phyloP scores from a whole-genome alignment of 2,329 filamentous ascomycete species.

The Aspergillus hortae region DNA sequence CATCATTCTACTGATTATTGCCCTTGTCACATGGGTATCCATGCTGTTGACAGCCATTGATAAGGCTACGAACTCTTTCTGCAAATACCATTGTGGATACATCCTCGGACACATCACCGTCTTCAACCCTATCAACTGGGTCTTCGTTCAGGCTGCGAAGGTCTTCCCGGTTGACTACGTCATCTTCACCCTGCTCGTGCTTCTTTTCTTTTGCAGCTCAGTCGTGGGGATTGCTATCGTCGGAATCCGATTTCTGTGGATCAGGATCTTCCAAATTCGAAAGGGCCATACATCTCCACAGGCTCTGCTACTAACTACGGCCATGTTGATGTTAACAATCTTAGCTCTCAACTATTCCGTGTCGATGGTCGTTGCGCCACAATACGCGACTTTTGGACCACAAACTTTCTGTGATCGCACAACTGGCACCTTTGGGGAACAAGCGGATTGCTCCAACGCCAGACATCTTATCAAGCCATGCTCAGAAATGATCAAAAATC shows the following conservation, averaged over 20 bases:
- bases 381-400: slow-evolving; percentile 90
- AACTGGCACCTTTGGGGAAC: slow-evolving; percentile 58
- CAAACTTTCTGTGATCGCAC: slow-evolving; percentile 87
- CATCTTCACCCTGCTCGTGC: slow-evolving; percentile 76
- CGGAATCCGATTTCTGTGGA: slow-evolving; percentile 94
- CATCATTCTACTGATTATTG: slow-evolving; percentile 68
- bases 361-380: slow-evolving; percentile 89
- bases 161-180: slow-evolving; percentile 91
- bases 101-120: slow-evolving; percentile 83
- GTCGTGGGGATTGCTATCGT: slow-evolving; percentile 81
- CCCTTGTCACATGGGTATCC: slow-evolving; percentile 76
- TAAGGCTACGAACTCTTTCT: slow-evolving; percentile 93
- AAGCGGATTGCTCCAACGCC: slow-evolving; percentile 68
- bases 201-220: slow-evolving; percentile 85
- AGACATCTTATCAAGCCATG: slow-evolving; percentile 74
- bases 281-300: slow-evolving; percentile 87
- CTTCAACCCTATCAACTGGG: slow-evolving; percentile 92
- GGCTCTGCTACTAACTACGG: slow-evolving; percentile 83
- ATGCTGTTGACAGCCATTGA: slow-evolving; percentile 96
- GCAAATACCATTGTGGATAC: slow-evolving; percentile 87
- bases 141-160: slow-evolving; percentile 75
- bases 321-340: slow-evolving; percentile 83
- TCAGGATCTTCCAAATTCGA: slow-evolving; percentile 86
- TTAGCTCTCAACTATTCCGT: slow-evolving; percentile 90
- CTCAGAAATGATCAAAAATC: slow-evolving; percentile 69